Base-by-base conservation (phyloP, 805 yeast species). In the Metschnikowia aberdeeniae region DNA sequence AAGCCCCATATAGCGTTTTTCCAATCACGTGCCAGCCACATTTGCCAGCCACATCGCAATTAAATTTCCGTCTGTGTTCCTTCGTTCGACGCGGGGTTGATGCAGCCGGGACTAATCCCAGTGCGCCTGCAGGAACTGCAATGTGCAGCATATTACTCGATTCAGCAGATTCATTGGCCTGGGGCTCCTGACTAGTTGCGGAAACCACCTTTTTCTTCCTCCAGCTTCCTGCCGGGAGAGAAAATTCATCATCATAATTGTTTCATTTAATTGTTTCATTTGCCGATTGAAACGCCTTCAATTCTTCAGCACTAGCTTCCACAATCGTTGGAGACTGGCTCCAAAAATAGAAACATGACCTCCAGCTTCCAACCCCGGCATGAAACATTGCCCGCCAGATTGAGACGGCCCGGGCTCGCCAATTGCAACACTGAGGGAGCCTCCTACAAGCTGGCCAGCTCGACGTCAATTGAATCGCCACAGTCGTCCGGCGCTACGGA, bases 121-220 rank as follows among this genome's bases (percentile, higher is more conserved):
- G 32, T 26, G 9, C 40, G 9, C 40, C 26, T 37, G 40, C 40
- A 37, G 27, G 24, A 31, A 7, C 19, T 8, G 13, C 34, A 10
- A 17, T n/a, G 14, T 37, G 34, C 40, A 37, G 40, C 22, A 12
- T 20, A n/a, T 37, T 37, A 20, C 40, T 29, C 34, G 40, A 37
- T 19, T n/a, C 19, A 37, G 40, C n/a, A 29, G 11, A 17, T 37
- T 28, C 40, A 37, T 37, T 27, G 17, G 26, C n/a, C 40, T 29
- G 40, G 27, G 40, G 40, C 40, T 20, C 40, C 20, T 29, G 27
- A 37, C 34, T 22, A 28, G 34, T 26, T 36, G 32, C 40, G 40
- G 40, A 12, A 24, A 28, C n/a, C 14, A 5, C 17, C 32, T 28
- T 14, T 36, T 29, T 17, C 40, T 26, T 14, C 17, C 20, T 14